These are phyloP conservation scores for Epichloe festucae DNA, from an alignment of 2,329 filamentous ascomycete genomes.

Conservation along the genomic window DNA sequence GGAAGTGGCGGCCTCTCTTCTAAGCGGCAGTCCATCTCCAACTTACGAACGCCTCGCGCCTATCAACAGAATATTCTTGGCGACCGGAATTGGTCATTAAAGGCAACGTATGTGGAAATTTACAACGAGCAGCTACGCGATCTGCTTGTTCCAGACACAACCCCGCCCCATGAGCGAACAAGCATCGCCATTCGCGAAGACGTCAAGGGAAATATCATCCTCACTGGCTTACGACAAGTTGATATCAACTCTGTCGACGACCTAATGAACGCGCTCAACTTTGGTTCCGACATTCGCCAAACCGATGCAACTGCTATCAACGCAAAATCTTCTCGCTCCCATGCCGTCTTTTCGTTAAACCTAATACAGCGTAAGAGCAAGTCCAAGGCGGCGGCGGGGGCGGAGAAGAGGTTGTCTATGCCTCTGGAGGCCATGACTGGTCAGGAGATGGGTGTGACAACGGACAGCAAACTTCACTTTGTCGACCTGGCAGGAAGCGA, in stretches of 20 bases:
- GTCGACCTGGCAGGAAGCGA: conserved; percentile 96
- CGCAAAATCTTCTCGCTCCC: conserved; percentile 91
- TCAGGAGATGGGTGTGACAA: conserved; percentile 56
- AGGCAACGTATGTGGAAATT: conserved; percentile 91
- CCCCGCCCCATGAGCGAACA: conserved; percentile 55
- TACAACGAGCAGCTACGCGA: conserved; percentile 96
- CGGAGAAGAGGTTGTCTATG: conserved; percentile 78
- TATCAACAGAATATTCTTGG: conserved; percentile 42
- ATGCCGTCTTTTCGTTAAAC: conserved; percentile 94
- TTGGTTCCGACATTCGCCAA: conserved; percentile 87
- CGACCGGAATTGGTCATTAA: conserved; percentile 80
- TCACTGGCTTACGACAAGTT: conserved; percentile 80
- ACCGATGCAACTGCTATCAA: conserved; percentile 97
- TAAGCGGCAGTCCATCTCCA: conserved; percentile 32
- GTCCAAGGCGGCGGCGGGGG: conserved; percentile 34
- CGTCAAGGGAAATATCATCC: conserved; percentile 81
- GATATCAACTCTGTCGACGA: conserved; percentile 88
- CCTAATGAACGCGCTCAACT: conserved; percentile 75
- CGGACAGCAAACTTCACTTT: conserved; percentile 97
- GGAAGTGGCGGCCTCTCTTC: conserved; percentile 36
- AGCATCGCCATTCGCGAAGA: conserved; percentile 90
- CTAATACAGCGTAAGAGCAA: conserved; percentile 71
- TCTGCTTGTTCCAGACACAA: conserved; percentile 66
- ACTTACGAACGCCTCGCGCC: conserved; percentile 65
- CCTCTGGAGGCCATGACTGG: conserved; percentile 68